Conservation (phyloP, 164 flowering plant genomes). For the Platanus orientalis region DNA sequence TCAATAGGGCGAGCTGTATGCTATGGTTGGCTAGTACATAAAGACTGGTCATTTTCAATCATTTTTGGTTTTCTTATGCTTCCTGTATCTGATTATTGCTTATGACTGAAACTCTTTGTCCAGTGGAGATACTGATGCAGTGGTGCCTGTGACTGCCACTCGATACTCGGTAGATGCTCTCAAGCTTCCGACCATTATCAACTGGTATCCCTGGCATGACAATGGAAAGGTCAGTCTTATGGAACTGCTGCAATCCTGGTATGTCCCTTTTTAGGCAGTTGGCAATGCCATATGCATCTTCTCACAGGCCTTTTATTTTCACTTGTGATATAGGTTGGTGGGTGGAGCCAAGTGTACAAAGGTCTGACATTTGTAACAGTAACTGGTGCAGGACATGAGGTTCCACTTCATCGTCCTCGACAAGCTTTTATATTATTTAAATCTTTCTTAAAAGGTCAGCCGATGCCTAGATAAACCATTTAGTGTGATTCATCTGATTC, state of each 20-base stretch:
- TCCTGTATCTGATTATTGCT: constrained; percentile 1
- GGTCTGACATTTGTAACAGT: constrained; percentile 85
- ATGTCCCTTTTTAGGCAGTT: background rate
- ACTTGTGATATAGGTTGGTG: constrained; percentile 69
- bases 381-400: constrained; percentile 94
- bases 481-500: constrained; percentile 3
- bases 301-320: background rate
- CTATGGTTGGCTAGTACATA: background rate
- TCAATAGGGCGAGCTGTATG: background rate
- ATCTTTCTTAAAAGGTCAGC: constrained; percentile 70
- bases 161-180: constrained; percentile 82
- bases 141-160: constrained; percentile 90
- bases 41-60: background rate
- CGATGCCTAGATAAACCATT: constrained; percentile 47
- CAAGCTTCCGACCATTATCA: constrained; percentile 65
- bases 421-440: constrained; percentile 81
- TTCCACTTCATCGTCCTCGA: constrained; percentile 92
- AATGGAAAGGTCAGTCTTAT: constrained; percentile 60
- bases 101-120: constrained; percentile 10
- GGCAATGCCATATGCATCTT: background rate
- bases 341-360: constrained; percentile 94
- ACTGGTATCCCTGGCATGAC: constrained; percentile 94
- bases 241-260: background rate
- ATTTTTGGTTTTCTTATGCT: background rate
- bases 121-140: constrained; percentile 96